phyloP scores from a whole-genome alignment of 2,329 filamentous ascomycete species.

The Thielaviopsis ethacetica region DNA sequence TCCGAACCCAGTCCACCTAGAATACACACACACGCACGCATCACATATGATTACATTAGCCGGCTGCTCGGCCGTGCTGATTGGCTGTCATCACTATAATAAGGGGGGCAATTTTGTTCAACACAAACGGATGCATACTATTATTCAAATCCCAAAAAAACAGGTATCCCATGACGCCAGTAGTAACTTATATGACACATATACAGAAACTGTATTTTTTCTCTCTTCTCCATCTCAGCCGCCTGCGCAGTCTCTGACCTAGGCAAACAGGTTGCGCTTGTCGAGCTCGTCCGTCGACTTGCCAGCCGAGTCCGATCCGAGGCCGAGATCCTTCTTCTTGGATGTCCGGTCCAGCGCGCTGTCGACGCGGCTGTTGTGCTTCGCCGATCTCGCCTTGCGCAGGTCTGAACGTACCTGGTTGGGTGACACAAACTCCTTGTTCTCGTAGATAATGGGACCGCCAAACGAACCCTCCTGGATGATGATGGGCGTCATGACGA shows the following conservation, averaged over 20 bases:
- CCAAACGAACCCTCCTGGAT: constrained; percentile 92
- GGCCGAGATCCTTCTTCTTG: constrained; percentile 61
- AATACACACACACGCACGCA: too few relatives aligned
- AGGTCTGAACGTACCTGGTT: constrained; percentile 85
- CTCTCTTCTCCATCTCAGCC: constrained; percentile 14
- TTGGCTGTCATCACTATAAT: background rate
- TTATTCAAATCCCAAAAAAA: constrained; percentile 11
- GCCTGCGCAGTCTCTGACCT: constrained; percentile 14
- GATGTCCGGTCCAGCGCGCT: constrained; percentile 53
- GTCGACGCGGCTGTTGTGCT: constrained; percentile 63
- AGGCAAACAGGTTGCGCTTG: constrained; percentile 60
- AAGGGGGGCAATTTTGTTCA: background rate
- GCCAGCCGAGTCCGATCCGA: constrained; percentile 48
- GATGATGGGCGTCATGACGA: constrained; percentile 85
- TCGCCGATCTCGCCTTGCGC: constrained; percentile 55
- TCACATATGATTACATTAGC: too few relatives aligned
- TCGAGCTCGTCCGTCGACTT: constrained; percentile 55
- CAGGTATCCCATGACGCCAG: constrained; percentile 12
- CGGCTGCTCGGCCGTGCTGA: background rate
- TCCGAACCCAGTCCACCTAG: too few relatives aligned
- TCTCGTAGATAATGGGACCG: constrained; percentile 93
- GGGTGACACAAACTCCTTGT: constrained; percentile 90
- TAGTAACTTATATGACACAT: constrained; percentile 11
- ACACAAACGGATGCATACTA: constrained; percentile 6
- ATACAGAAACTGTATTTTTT: constrained; percentile 12